A percentile compares a stretch with the other conserved stretches of the same genome.
Evolutionary conservation across 352 stramenopile species (phyloP).

Genomic region (Pythium monospermum): DNA sequence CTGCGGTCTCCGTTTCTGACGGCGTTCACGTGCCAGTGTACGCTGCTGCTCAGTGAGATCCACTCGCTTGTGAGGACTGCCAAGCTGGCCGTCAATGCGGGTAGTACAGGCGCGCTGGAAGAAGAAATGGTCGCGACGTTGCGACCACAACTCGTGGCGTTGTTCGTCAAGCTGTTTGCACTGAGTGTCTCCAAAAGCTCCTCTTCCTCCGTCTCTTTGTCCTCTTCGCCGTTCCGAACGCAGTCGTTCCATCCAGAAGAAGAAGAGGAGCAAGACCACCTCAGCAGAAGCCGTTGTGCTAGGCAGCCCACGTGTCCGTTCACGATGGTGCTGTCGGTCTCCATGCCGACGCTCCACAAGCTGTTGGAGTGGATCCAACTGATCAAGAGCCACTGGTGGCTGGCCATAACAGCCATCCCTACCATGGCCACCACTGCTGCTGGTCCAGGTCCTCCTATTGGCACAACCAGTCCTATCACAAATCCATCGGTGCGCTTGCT

Average conservation of each 20-base stretch:
- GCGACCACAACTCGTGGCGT: slow-evolving; percentile 24
- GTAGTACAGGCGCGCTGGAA: not conserved
- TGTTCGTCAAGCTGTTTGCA: slow-evolving; percentile 2
- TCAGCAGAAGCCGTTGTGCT: not conserved
- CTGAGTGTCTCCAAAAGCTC: slow-evolving; percentile 3
- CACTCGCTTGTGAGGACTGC: slow-evolving; percentile 20
- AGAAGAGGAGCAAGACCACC: slow-evolving; percentile 2
- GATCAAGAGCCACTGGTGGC: slow-evolving; percentile 36
- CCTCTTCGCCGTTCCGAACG: not conserved
- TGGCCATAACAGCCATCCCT: too few species aligned
- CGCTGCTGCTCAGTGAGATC: slow-evolving; percentile 39
- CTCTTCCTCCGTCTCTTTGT: not conserved
- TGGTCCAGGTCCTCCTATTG: too few species aligned
- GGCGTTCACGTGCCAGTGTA: slow-evolving; percentile 32
- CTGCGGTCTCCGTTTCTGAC: slow-evolving; percentile 22
- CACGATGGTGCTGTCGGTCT: slow-evolving; percentile 60
- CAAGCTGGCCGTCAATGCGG: too few species aligned
- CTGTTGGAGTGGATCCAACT: slow-evolving; percentile 42
- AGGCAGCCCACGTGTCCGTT: slow-evolving; percentile 35
- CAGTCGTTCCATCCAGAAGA: slow-evolving; percentile 9
- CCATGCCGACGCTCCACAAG: slow-evolving; percentile 51
- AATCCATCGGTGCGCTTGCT: too few species aligned
- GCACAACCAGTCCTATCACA: too few species aligned
- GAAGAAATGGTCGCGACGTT: slow-evolving; percentile 28
- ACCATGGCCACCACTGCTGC: too few species aligned